Percentiles rank a stretch among this genome's conserved stretches.
These are phyloP conservation scores for Rhododendron griersonianum DNA, from an alignment of 148 eudicot species.

Conservation along the genomic window DNA sequence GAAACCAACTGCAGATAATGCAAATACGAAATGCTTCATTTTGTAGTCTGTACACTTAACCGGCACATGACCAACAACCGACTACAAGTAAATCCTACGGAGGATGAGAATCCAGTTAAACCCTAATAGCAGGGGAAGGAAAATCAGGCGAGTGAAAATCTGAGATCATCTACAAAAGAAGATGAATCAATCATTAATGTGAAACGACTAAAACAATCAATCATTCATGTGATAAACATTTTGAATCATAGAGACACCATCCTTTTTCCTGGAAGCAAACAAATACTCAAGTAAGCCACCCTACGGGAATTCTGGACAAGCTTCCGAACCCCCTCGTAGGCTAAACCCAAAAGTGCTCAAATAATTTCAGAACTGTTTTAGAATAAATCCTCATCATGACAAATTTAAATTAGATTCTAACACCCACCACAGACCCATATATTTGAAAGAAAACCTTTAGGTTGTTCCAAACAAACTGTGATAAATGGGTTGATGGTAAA, in stretches of 20 bases:
- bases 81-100: too few species aligned
- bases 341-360: not conserved
- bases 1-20: not conserved
- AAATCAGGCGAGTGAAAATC: not conserved
- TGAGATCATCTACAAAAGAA: not conserved
- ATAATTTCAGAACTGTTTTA: not conserved
- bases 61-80: too few species aligned
- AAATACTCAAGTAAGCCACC: not conserved
- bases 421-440: not conserved
- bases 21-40: not conserved
- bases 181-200: not conserved
- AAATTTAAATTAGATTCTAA: not conserved
- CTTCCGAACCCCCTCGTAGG: not conserved
- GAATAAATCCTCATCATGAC: not conserved
- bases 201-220: not conserved
- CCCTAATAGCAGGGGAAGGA: not conserved
- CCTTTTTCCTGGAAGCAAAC: not conserved
- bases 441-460: not conserved
- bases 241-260: not conserved
- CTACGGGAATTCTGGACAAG: not conserved
- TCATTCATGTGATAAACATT: too few species aligned
- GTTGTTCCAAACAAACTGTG: not conserved
- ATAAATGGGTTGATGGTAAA: not conserved
- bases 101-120: too few species aligned
- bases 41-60: not conserved